phyloP scores from a whole-genome alignment of 371 early-diverging fungal genomes.

The Mortierella sp. region DNA sequence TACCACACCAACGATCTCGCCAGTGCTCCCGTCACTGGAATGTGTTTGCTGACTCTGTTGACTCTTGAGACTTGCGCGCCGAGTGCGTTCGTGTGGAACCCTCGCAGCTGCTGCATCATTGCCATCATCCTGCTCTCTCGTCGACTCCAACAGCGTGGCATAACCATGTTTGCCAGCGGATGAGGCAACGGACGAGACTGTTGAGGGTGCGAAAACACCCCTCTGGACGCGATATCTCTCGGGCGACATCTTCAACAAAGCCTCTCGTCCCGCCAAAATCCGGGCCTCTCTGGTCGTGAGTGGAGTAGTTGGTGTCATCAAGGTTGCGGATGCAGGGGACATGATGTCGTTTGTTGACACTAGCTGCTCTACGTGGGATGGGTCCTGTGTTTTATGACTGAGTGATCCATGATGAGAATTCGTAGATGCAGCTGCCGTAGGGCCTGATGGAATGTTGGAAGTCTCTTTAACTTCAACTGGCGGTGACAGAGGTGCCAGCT shows the following conservation, averaged over 20 bases:
- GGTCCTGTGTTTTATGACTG: neutral
- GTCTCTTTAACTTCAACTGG: conserved; percentile 38
- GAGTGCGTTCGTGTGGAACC: conserved; percentile 3
- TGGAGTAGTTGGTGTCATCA: conserved; percentile 41
- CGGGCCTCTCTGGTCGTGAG: conserved; percentile 29
- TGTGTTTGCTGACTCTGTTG: conserved; percentile 8
- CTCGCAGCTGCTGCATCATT: conserved; percentile 10
- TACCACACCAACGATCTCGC: conserved; percentile 22
- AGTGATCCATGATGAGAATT: conserved; percentile 5
- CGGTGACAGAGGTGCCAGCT: conserved; percentile 41
- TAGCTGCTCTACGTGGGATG: too few species aligned
- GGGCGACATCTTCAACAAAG: conserved; percentile 22
- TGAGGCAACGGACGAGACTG: conserved; percentile 16
- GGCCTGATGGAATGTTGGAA: neutral
- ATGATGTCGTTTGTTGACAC: conserved; percentile 2
- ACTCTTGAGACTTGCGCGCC: conserved; percentile 16
- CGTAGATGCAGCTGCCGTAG: conserved; percentile 9
- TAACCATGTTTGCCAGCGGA: too few species aligned
- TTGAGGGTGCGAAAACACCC: conserved; percentile 30
- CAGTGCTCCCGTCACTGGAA: conserved; percentile 1
- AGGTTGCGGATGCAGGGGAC: conserved; percentile 22
- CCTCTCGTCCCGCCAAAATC: conserved; percentile 44
- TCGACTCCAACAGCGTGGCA: neutral
- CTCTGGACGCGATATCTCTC: conserved; percentile 21
- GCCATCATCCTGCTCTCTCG: neutral